Evolutionary conservation across 2,329 filamentous ascomycete species (phyloP).

Genomic region (Fusarium metavorans): DNA sequence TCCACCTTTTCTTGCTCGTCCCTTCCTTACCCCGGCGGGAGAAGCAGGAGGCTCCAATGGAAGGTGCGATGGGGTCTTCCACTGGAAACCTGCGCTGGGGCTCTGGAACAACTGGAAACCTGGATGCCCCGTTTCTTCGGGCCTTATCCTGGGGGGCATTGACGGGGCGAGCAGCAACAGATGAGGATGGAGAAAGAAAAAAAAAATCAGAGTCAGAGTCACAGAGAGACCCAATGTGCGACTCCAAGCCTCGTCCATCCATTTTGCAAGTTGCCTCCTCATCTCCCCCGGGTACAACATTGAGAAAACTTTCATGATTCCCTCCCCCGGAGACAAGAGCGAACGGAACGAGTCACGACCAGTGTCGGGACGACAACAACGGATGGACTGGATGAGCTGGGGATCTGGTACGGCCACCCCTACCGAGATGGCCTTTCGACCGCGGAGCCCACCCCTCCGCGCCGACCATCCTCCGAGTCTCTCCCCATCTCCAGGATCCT

Average conservation of each 20-base stretch:
- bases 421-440: constrained; percentile 3
- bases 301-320: constrained; percentile 24
- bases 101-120: constrained; percentile 37
- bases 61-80: constrained; percentile 27
- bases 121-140: constrained; percentile 37
- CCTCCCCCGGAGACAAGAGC: constrained; percentile 30
- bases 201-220: not conserved
- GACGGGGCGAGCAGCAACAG: constrained; percentile 31
- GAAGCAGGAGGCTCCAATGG: constrained; percentile 45
- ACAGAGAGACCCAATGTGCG: constrained; percentile 1
- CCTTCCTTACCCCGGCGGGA: constrained; percentile 43
- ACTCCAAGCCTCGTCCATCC: not conserved
- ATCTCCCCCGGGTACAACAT: constrained; percentile 24
- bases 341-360: constrained; percentile 36
- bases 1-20: constrained; percentile 31
- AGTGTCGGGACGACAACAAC: constrained; percentile 33
- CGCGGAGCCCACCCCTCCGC: constrained; percentile 24
- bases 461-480: constrained; percentile 30
- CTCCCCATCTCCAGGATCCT: constrained; percentile 18
- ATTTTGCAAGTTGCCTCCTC: constrained; percentile 1
- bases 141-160: constrained; percentile 38
- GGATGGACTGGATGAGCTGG: constrained; percentile 26
- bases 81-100: constrained; percentile 7
- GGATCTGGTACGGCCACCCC: constrained; percentile 30
- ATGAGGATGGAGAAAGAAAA: not conserved